These are phyloP conservation scores for Trichomonas vaginalis DNA, from an alignment of 208 protist genomes.

Conservation along the genomic window DNA sequence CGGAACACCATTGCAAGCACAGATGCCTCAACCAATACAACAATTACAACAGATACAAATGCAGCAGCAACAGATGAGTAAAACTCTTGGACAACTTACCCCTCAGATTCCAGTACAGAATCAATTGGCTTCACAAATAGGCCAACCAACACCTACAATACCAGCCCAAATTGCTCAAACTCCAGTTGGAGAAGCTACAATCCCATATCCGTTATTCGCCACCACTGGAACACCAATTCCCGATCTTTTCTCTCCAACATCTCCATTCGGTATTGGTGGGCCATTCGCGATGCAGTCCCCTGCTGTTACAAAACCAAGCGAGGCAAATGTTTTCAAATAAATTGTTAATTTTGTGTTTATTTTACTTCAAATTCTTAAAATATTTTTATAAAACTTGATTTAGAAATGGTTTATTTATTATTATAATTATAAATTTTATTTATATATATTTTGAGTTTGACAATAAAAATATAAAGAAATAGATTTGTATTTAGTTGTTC, in stretches of 20 bases:
- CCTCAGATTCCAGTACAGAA: too few species aligned
- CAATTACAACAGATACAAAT: background rate
- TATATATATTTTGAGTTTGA: too few species aligned
- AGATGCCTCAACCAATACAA: background rate
- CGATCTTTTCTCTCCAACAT: background rate
- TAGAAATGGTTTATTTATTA: too few species aligned
- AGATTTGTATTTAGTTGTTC: too few species aligned
- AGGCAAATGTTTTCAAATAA: background rate
- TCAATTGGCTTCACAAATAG: background rate
- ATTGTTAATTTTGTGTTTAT: too few species aligned
- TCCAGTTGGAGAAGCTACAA: background rate
- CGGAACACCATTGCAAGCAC: too few species aligned
- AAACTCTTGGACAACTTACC: background rate
- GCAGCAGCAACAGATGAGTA: background rate
- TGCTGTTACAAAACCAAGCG: background rate
- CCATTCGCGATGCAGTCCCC: background rate
- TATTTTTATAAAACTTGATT: too few species aligned
- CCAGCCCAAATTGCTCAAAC: background rate
- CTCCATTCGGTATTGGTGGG: background rate
- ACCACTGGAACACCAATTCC: background rate
- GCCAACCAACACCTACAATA: background rate
- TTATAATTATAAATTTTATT: too few species aligned
- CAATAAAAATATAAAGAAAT: too few species aligned
- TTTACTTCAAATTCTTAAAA: too few species aligned
- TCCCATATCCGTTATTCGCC: background rate